Conservation (phyloP, 2,329 filamentous ascomycete genomes). For the Xylariaceae sp. region DNA sequence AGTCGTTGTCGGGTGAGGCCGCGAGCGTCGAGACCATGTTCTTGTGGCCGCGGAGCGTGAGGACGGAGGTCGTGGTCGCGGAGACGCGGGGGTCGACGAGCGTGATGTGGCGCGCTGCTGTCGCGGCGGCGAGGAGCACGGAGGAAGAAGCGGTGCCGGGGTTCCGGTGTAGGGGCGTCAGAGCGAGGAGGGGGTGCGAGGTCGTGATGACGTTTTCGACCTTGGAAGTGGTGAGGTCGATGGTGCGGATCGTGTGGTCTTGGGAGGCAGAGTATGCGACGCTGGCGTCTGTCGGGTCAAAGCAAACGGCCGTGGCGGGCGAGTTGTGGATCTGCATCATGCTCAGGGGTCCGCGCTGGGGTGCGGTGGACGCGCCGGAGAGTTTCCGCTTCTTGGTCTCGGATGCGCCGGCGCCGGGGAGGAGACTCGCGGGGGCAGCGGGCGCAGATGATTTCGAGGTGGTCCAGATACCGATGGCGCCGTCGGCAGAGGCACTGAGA, state of each 20-base stretch:
- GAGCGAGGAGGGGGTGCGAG: conserved; percentile 73
- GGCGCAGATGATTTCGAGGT: conserved; percentile 72
- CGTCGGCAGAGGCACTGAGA: conserved; percentile 79
- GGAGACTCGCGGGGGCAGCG: conserved; percentile 61
- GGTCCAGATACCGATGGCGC: conserved; percentile 83
- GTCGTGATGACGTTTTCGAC: conserved; percentile 80
- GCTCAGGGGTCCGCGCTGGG: conserved; percentile 73
- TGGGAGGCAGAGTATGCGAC: conserved; percentile 88
- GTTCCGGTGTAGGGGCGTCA: conserved; percentile 65
- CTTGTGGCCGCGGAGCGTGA: conserved; percentile 86
- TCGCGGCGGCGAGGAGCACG: conserved; percentile 64
- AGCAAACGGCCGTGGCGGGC: conserved; percentile 72
- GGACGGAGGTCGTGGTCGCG: conserved; percentile 69
- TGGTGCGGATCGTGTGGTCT: conserved; percentile 85
- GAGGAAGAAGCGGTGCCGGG: conserved; percentile 31
- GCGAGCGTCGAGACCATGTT: conserved; percentile 59
- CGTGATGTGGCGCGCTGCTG: conserved; percentile 79
- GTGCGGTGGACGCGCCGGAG: conserved; percentile 48
- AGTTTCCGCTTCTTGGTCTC: conserved; percentile 72
- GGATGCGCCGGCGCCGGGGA: conserved; percentile 60
- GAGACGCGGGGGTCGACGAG: conserved; percentile 85
- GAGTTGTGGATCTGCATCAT: conserved; percentile 67
- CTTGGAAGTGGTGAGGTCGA: conserved; percentile 77
- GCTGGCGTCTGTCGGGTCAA: conserved; percentile 78
- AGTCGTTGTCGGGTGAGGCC: conserved; percentile 59